These are phyloP conservation scores for Flaveria floridana DNA, from an alignment of 140 eudicot genomes.

Conservation along the genomic window DNA sequence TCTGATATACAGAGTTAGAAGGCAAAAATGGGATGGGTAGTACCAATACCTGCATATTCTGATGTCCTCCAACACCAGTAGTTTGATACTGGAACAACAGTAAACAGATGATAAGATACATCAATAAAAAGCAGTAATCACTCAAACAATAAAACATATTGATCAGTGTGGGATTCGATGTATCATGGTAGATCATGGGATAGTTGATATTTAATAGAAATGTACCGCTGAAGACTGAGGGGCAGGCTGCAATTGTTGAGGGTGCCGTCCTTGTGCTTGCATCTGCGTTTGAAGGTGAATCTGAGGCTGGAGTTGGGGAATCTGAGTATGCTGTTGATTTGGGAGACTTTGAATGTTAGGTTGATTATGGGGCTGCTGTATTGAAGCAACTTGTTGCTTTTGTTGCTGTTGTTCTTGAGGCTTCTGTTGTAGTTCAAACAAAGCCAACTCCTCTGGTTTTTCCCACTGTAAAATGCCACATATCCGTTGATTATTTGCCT, in stretches of 20 bases:
- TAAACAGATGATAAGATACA: constrained; percentile 3
- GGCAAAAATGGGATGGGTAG: neutral
- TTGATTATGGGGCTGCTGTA: constrained; percentile 60
- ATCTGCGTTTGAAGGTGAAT: constrained; percentile 44
- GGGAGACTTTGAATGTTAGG: constrained; percentile 47
- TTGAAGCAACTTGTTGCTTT: constrained; percentile 53
- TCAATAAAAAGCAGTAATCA: neutral
- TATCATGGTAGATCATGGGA: neutral
- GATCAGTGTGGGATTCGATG: neutral
- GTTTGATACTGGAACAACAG: constrained; percentile 57
- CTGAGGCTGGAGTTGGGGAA: constrained; percentile 56
- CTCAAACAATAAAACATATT: neutral
- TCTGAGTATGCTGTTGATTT: constrained; percentile 57
- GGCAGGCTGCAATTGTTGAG: constrained; percentile 58
- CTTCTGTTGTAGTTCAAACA: constrained; percentile 58
- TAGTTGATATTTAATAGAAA: neutral
- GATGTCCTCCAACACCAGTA: constrained; percentile 57
- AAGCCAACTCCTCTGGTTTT: constrained; percentile 83
- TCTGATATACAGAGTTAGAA: neutral
- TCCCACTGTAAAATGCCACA: constrained; percentile 62
- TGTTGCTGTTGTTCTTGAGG: constrained; percentile 50
- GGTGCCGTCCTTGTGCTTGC: constrained; percentile 56
- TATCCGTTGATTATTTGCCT: neutral
- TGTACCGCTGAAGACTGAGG: constrained; percentile 56
- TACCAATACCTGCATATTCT: constrained; percentile 54